Evolutionary conservation across 2,329 filamentous ascomycete species (phyloP).

Genomic region (Dactylellina haptotyla): DNA sequence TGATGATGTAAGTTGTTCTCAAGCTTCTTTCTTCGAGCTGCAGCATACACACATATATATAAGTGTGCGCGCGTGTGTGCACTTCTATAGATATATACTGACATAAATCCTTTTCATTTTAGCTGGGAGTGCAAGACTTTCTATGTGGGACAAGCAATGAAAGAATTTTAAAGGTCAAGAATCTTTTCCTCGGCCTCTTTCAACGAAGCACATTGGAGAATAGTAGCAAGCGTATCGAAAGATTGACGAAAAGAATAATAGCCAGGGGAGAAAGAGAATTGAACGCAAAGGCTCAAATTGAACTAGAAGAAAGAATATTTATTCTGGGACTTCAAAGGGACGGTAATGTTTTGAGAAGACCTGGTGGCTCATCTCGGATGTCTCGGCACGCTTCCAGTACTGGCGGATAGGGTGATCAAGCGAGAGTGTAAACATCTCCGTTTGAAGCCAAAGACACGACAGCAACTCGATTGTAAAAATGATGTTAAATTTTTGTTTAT

Average conservation of each 20-base stretch:
- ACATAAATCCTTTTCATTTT: neutral
- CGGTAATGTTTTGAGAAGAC: no score
- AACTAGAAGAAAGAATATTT: neutral
- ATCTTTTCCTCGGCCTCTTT: neutral
- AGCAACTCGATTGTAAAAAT: no score
- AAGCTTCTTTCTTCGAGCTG: neutral
- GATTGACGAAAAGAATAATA: neutral
- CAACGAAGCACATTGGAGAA: neutral
- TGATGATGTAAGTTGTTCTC: slow-evolving; percentile 5
- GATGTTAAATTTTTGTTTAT: no score
- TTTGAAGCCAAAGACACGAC: no score
- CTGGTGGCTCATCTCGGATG: no score
- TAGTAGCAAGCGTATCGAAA: neutral
- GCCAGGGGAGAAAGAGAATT: neutral
- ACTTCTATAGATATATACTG: no score
- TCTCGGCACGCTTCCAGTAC: no score
- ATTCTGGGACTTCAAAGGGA: no score
- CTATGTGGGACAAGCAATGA: neutral
- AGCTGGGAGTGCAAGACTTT: neutral
- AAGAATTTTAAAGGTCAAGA: neutral
- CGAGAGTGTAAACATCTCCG: no score
- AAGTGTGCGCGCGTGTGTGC: no score
- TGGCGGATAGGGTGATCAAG: no score
- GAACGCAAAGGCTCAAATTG: neutral
- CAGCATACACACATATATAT: no score